These are phyloP conservation scores for Jatropha podagrica DNA, from an alignment of 441 rosid species.

Conservation along the genomic window DNA sequence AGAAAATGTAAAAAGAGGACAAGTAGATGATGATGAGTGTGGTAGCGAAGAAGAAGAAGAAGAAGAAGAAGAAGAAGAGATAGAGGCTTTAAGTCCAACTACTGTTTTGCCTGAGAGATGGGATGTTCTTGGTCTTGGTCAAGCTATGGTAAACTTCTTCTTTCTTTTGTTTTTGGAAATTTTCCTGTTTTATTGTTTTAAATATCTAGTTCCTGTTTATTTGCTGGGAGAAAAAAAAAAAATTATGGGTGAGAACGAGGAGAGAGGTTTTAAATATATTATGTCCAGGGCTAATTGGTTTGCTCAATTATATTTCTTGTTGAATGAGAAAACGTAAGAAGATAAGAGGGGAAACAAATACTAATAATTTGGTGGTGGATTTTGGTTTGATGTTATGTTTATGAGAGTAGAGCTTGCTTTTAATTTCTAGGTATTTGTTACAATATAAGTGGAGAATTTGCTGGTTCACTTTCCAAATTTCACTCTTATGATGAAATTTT, in stretches of 20 bases:
- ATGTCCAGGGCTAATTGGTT: neutral
- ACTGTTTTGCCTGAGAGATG: conserved; percentile 67
- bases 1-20: conserved; percentile 8
- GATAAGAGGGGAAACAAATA: neutral
- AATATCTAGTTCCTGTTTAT: neutral
- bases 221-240: neutral
- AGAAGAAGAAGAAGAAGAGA: conserved; percentile 42
- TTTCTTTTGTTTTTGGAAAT: neutral
- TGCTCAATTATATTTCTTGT: neutral
- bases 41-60: conserved; percentile 44
- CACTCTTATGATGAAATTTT: neutral
- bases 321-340: neutral
- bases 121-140: conserved; percentile 96
- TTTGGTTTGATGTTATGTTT: neutral
- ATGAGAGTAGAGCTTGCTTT: neutral
- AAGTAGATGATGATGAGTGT: conserved; percentile 24
- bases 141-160: conserved; percentile 70
- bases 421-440: neutral
- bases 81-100: conserved; percentile 25
- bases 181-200: neutral
- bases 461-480: neutral
- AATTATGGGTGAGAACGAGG: neutral
- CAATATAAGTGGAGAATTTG: neutral
- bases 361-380: too few species aligned
- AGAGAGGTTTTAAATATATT: neutral